Percentiles rank a stretch among this genome's conserved stretches.
phyloP scores from a whole-genome alignment of 2,329 filamentous ascomycete genomes.

The Alternaria triticina region DNA sequence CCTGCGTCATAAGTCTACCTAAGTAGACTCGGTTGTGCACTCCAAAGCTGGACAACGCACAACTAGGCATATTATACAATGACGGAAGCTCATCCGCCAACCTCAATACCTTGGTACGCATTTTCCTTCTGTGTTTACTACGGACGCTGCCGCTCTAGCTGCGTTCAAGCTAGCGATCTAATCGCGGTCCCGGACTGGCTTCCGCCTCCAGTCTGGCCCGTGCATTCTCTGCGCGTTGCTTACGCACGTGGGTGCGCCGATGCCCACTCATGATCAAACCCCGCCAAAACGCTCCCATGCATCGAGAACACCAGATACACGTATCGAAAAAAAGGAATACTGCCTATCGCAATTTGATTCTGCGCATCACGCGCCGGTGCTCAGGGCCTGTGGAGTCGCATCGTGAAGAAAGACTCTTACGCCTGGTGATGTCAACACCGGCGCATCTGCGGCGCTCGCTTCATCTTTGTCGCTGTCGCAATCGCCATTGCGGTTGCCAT shows the following conservation, averaged over 20 bases:
- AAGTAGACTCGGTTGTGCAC: no score
- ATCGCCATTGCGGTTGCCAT: background rate
- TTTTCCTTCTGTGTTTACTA: no score
- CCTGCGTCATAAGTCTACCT: no score
- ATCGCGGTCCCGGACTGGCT: no score
- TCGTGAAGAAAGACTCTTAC: constrained; percentile 4
- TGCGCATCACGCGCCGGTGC: constrained; percentile 14
- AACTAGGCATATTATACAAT: no score
- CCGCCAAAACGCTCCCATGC: background rate
- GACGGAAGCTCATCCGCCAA: no score
- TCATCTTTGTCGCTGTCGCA: constrained; percentile 3
- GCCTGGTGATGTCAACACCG: constrained; percentile 16
- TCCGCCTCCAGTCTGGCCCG: no score
- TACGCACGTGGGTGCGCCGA: constrained; percentile 5
- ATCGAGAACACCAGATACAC: background rate
- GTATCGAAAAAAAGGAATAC: background rate
- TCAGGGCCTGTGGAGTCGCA: constrained; percentile 22
- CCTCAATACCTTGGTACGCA: no score
- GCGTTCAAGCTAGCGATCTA: no score
- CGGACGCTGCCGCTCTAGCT: no score
- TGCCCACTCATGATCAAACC: background rate
- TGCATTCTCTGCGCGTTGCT: no score
- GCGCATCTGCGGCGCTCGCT: constrained; percentile 13
- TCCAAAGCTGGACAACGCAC: no score
- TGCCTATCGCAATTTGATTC: background rate